Percentiles rank a stretch among this genome's conserved stretches.
Conservation (phyloP, 1,284 basidiomycete species). For the Leccinum pachyderme region DNA sequence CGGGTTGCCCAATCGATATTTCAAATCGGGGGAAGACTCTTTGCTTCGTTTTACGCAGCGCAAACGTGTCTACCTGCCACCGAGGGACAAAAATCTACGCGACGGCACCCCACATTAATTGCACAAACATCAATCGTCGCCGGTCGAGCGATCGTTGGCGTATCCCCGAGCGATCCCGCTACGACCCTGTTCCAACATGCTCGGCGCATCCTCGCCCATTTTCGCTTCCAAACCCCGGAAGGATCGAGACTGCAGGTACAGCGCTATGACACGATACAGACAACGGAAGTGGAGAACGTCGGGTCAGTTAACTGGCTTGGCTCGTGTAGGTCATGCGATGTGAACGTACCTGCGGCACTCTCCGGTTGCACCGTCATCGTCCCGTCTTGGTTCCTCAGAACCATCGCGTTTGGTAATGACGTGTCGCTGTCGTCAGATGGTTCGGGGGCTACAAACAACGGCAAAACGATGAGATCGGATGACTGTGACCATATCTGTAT, state of each 20-base stretch:
- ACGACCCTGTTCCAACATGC: slow-evolving; percentile 83
- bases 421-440: slow-evolving; percentile 5
- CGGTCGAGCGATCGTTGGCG: slow-evolving; percentile 43
- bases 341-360: slow-evolving; percentile 61
- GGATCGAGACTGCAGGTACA: slow-evolving; percentile 67
- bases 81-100: too few species aligned
- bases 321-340: slow-evolving; percentile 23
- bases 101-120: too few species aligned
- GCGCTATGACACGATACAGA: slow-evolving; percentile 40
- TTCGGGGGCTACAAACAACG: slow-evolving; percentile 1
- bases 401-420: slow-evolving; percentile 39
- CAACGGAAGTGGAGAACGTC: background rate
- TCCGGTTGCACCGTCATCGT: slow-evolving; percentile 56
- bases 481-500: background rate
- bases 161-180: slow-evolving; percentile 86
- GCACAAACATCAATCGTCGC: too few species aligned
- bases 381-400: slow-evolving; percentile 64
- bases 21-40: too few species aligned
- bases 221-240: slow-evolving; percentile 86
- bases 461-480: background rate
- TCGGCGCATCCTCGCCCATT: slow-evolving; percentile 78
- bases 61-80: too few species aligned
- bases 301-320: background rate
- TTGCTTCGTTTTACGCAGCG: too few species aligned
- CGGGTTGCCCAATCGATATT: too few species aligned